phyloP scores from a whole-genome alignment of 2,329 filamentous ascomycete genomes.

The Exophiala xenobiotica region DNA sequence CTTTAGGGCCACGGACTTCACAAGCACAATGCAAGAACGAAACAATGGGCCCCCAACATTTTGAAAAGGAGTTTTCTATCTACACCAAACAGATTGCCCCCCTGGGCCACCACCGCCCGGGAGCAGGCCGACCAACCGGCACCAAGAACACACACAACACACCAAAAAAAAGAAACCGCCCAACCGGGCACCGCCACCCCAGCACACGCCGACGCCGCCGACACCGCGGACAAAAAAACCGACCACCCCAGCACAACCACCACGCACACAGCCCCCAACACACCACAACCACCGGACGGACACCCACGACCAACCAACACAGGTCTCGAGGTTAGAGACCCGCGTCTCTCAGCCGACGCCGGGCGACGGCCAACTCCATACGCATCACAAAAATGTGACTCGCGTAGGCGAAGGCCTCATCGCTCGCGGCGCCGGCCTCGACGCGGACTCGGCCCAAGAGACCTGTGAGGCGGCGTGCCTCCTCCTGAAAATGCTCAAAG shows the following conservation, averaged over 20 bases:
- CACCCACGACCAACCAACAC: neutral
- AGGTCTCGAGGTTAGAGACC: neutral
- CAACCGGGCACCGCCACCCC: neutral
- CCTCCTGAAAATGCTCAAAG: neutral
- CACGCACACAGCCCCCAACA: neutral
- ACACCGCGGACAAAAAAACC: neutral
- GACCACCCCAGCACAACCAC: neutral
- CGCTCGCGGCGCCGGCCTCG: slow-evolving; percentile 1
- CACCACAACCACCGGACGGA: no score
- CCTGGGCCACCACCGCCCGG: neutral
- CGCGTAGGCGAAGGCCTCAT: slow-evolving; percentile 7
- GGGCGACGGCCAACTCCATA: neutral
- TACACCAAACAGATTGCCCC: neutral
- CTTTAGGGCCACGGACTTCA: no score
- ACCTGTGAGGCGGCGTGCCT: neutral
- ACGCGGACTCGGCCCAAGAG: neutral
- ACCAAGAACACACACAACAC: neutral
- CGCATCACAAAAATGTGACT: no score
- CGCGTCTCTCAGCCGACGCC: neutral
- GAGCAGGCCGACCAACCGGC: neutral
- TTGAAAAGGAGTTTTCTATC: neutral
- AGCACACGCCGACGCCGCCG: neutral
- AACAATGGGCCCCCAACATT: no score
- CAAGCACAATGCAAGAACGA: no score
- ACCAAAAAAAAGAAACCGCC: neutral